Conservation (phyloP, 257 asterid species). For the Phtheirospermum japonicum region DNA sequence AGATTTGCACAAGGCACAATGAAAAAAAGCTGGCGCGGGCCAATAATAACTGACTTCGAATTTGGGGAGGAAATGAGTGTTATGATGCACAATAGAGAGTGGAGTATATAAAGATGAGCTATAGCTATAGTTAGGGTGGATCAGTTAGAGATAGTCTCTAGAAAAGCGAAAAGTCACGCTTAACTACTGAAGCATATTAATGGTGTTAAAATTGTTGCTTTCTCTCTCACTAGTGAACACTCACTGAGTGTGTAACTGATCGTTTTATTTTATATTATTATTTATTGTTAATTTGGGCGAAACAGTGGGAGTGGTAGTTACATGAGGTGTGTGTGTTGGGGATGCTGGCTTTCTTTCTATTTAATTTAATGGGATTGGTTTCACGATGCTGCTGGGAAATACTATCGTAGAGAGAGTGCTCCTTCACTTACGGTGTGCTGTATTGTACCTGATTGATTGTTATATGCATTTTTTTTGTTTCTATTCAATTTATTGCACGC, state of each 20-base stretch:
- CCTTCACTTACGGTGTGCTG: conserved; percentile 31
- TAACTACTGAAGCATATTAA: conserved; percentile 52
- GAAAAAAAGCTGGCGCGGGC: no score
- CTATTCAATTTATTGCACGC: conserved; percentile 40
- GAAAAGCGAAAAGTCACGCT: conserved; percentile 55
- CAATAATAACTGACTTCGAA: neutral
- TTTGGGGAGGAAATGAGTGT: conserved; percentile 3
- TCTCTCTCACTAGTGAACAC: conserved; percentile 24
- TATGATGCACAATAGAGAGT: neutral
- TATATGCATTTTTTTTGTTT: conserved; percentile 13
- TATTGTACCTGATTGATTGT: conserved; percentile 19
- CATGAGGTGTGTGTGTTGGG: conserved; percentile 27
- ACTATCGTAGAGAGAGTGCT: neutral
- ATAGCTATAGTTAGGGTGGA: conserved; percentile 17
- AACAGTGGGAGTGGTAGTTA: neutral
- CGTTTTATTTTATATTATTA: conserved; percentile 12
- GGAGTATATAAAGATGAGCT: neutral
- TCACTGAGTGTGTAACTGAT: conserved; percentile 30
- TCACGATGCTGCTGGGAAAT: conserved; percentile 14
- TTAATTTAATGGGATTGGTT: conserved; percentile 1
- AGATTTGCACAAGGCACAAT: no score
- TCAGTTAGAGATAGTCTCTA: conserved; percentile 38
- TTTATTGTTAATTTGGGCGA: no score
- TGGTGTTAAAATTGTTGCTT: conserved; percentile 32
- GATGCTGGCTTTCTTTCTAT: conserved; percentile 4